Conservation (phyloP, 169 alveolate species). For the Ichthyophthirius multifiliis region DNA sequence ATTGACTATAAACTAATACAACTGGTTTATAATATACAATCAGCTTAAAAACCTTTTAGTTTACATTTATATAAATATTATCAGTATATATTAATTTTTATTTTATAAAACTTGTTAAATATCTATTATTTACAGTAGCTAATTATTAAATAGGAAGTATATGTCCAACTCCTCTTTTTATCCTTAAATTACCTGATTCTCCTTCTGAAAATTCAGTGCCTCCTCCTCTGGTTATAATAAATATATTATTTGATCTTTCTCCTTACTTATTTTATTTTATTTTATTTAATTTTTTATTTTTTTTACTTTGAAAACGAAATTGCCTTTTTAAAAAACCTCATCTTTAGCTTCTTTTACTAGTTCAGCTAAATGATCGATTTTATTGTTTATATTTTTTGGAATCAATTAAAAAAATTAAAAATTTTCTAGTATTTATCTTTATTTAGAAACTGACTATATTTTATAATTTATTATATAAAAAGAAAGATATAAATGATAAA, state of each 20-base stretch:
- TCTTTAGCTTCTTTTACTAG: neutral
- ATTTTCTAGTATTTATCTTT: too few relatives aligned
- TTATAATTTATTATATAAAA: too few relatives aligned
- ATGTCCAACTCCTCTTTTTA: constrained; percentile 7
- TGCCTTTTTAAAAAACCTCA: neutral
- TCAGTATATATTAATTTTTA: neutral
- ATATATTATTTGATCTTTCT: neutral
- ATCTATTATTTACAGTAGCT: neutral
- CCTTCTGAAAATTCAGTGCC: neutral
- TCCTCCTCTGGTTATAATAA: neutral
- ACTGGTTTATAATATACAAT: neutral
- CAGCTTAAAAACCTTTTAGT: neutral
- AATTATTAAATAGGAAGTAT: neutral
- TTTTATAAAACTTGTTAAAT: neutral
- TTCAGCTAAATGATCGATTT: neutral
- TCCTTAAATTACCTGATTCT: neutral
- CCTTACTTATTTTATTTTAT: neutral
- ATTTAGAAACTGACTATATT: too few relatives aligned
- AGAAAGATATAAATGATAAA: too few relatives aligned
- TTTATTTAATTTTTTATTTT: neutral
- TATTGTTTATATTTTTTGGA: too few relatives aligned
- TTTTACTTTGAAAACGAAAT: neutral
- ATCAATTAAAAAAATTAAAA: too few relatives aligned
- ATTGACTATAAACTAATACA: neutral
- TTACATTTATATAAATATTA: neutral